phyloP scores from a whole-genome alignment of 2,329 filamentous ascomycete species.

The Hymenoscyphus linearis region DNA sequence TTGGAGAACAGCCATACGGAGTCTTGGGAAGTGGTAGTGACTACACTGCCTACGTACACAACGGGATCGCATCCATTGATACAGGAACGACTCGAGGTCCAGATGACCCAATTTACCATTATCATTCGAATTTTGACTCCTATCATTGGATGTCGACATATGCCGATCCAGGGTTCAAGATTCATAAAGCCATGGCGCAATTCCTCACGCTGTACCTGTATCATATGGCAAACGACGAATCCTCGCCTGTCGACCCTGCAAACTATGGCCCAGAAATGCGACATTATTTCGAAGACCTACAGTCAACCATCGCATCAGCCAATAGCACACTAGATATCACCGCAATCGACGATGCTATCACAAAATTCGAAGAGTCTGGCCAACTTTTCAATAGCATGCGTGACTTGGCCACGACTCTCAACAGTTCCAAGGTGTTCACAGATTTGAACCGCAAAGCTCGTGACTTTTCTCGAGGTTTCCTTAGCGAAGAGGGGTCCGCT shows the following conservation, averaged over 20 bases:
- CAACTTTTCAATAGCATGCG: background rate
- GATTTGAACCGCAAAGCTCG: background rate
- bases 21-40: constrained; percentile 48
- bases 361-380: background rate
- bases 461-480: background rate
- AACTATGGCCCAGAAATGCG: constrained; percentile 2
- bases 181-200: constrained; percentile 36
- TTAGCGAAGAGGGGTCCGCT: background rate
- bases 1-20: background rate
- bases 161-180: constrained; percentile 56
- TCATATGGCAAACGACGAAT: background rate
- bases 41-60: constrained; percentile 55
- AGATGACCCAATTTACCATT: constrained; percentile 55
- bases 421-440: background rate
- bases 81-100: constrained; percentile 42
- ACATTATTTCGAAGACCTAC: background rate
- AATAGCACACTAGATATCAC: background rate
- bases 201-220: background rate
- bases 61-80: constrained; percentile 40
- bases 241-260: background rate
- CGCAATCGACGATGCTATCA: background rate
- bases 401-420: background rate
- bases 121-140: constrained; percentile 77
- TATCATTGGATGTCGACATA: constrained; percentile 76
- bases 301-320: background rate